Conservation (phyloP, 768 basidiomycete genomes). For the Rickenella mellea region DNA sequence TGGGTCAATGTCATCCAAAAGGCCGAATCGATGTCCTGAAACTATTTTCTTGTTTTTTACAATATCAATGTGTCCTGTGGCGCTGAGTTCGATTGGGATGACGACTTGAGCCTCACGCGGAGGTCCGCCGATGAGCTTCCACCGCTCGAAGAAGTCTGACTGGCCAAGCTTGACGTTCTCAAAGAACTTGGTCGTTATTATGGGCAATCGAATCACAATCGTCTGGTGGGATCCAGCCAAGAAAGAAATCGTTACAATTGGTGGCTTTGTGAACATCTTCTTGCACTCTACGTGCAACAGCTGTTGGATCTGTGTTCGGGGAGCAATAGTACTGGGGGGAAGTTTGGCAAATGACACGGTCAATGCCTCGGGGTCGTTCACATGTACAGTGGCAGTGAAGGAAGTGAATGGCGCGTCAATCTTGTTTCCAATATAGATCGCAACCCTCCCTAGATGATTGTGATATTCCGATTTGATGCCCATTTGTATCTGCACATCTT, state of each 20-base stretch:
- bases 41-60: constrained; percentile 68
- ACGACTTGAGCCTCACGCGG: constrained; percentile 87
- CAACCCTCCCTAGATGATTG: constrained; percentile 86
- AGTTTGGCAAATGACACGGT: constrained; percentile 85
- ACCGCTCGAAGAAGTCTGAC: constrained; percentile 92
- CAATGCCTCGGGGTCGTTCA: constrained; percentile 66
- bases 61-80: constrained; percentile 64
- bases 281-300: constrained; percentile 93
- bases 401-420: constrained; percentile 79
- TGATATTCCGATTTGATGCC: constrained; percentile 97
- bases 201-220: constrained; percentile 73
- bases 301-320: constrained; percentile 87
- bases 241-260: constrained; percentile 82
- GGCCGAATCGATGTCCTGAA: constrained; percentile 63
- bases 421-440: constrained; percentile 96
- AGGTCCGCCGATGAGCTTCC: constrained; percentile 94
- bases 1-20: constrained; percentile 82
- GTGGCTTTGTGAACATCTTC: constrained; percentile 66
- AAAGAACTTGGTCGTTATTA: constrained; percentile 85
- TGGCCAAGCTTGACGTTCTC: constrained; percentile 82
- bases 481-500: constrained; percentile 91
- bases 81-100: constrained; percentile 69
- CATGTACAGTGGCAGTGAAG: constrained; percentile 76
- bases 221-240: constrained; percentile 88
- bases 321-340: constrained; percentile 69